Base-by-base conservation (phyloP, 768 basidiomycete species). In the Lactarius pseudohatsudake region DNA sequence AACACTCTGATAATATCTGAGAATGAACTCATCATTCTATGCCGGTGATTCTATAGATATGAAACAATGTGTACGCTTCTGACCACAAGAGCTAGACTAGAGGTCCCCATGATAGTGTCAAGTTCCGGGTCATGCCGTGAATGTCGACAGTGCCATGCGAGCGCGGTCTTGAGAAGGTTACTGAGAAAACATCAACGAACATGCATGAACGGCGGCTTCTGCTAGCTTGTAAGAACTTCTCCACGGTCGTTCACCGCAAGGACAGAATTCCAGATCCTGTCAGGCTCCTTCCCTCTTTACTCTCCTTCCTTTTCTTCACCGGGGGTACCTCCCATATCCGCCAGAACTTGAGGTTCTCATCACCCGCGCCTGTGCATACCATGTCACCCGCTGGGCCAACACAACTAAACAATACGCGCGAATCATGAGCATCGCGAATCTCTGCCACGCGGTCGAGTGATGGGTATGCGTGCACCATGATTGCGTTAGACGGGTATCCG, bases 271-370 rank as follows among this genome's bases (percentile, higher is more conserved):
- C 79, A 30, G 70, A 71, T 15, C 68, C 70, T 15, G 70, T 71
- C 61, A 64, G 53, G 62, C 70, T 72, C 72, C 64, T 69, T 70
- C 79, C 79, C 20, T 75, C 77, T 73, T 70, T 75, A 36, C 74
- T 76, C 50, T 80, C 78, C 53, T 81, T 81, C 65, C 81, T 82
- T 78, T 85, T 86, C 79, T 84, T 87, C 72, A 74, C 80, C 69
- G 77, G 79, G 10, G 78, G 81, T 50, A 82, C 76, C 58, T 92
- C 91, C 91, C 91, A 92, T 45, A 93, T 82, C 65, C 87, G 85
- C 95, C 95, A 96, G 78, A 96, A 96, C 81, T 98, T 98, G 72
- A 98, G 80, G 73, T 96, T 96, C 81, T 98, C 96, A 73, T 98
- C 97, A 0, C 91, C 91, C 1, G 93, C 94, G 9, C 92, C 94